These are phyloP conservation scores for Breviolum minutum DNA, from an alignment of 73 alveolate genomes.

Conservation along the genomic window DNA sequence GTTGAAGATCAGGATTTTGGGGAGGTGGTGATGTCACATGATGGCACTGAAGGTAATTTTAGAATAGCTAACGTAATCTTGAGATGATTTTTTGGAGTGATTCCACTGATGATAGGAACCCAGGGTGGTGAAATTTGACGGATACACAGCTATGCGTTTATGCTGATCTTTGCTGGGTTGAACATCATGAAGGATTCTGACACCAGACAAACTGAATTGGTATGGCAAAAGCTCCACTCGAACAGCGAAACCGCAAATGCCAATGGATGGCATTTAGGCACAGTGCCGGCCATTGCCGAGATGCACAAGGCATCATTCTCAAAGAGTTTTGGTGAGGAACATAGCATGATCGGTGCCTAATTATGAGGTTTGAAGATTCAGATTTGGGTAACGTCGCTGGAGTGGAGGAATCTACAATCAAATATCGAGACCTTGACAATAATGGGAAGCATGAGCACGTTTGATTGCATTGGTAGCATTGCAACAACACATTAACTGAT, in stretches of 20 bases:
- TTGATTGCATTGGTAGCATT: too few relatives aligned
- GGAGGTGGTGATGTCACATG: neutral
- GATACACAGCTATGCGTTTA: neutral
- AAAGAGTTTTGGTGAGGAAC: too few relatives aligned
- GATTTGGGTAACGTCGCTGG: too few relatives aligned
- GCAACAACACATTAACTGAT: neutral
- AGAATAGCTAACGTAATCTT: neutral
- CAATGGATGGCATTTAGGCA: neutral
- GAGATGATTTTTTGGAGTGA: neutral
- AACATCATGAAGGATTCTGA: neutral
- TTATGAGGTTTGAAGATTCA: too few relatives aligned
- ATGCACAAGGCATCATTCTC: conserved; percentile 65
- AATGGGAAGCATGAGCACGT: too few relatives aligned
- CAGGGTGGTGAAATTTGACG: neutral
- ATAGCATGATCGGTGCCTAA: too few relatives aligned
- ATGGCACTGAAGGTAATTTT: too few relatives aligned
- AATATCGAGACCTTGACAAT: too few relatives aligned
- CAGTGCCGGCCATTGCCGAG: conserved; percentile 48
- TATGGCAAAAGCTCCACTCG: neutral
- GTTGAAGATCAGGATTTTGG: neutral
- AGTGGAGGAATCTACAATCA: too few relatives aligned
- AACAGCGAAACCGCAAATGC: too few relatives aligned
- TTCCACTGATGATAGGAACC: neutral
- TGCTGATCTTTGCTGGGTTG: neutral
- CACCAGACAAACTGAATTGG: neutral